Conservation (phyloP, 768 basidiomycete genomes). For the Glaciozyma antarctica region DNA sequence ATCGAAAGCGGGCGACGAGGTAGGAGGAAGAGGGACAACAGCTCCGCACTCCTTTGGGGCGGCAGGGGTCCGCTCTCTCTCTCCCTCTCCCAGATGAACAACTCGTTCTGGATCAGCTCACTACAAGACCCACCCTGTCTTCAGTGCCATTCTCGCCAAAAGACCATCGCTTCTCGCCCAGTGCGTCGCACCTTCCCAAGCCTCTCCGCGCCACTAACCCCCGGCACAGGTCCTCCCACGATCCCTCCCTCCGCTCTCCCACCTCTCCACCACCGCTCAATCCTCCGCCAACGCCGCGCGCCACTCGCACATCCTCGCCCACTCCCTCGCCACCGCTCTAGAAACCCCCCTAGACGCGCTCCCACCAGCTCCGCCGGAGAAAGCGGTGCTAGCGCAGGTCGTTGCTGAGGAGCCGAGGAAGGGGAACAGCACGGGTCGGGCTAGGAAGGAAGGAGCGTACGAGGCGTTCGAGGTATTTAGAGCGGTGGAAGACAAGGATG, state of each 20-base stretch:
- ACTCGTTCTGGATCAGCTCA: not conserved
- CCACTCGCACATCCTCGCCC: not conserved
- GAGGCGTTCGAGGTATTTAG: slow-evolving; percentile 63
- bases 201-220: not conserved
- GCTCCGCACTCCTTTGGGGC: too few relatives aligned
- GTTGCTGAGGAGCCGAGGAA: not conserved
- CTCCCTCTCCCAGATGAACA: not conserved
- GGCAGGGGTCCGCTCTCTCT: too few relatives aligned
- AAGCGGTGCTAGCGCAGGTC: not conserved
- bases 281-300: not conserved
- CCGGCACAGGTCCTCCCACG: not conserved
- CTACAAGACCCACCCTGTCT: not conserved
- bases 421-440: not conserved
- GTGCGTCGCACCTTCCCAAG: not conserved
- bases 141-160: too few relatives aligned
- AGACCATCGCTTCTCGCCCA: too few relatives aligned
- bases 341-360: not conserved
- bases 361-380: not conserved
- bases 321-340: not conserved
- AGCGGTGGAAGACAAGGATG: slow-evolving; percentile 71
- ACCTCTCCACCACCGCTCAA: not conserved
- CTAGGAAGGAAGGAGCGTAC: slow-evolving; percentile 32
- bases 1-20: not conserved
- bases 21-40: not conserved
- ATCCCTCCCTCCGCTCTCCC: not conserved